Base-by-base conservation (phyloP, 257 asterid species). In the Solanum pennellii region DNA sequence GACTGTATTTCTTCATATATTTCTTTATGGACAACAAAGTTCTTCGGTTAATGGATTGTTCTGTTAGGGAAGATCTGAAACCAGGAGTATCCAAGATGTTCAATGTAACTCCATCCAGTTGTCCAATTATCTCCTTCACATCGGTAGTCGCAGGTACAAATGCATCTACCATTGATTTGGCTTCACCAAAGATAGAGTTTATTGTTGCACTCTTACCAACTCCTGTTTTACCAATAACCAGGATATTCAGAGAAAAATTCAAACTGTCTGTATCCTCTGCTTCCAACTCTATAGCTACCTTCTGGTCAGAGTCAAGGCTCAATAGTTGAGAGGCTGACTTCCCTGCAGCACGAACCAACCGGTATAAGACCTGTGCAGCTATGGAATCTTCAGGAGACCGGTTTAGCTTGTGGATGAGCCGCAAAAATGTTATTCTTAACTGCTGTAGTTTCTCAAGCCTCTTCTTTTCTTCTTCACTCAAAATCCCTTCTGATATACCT, bases 181-280 rank as follows among this genome's bases (percentile, higher is more conserved):
- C 88, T 89, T 93, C 96, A 25, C 96, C 93, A 65, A 95, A 93
- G 79, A 96, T 91, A 72, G 99, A 94, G 89, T 95, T 96, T 89
- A 96, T 90, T n/a, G 98, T 95, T 25, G 99, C 95, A 86, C 99
- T 96, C 90, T 96, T 96, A 73, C 99, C 99, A 88, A 95, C 98
- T 83, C 99, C 99, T 27, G 97, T 92, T 92, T 94, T 96, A 23
- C 99, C 99, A 60, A 96, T 93, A 86, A 96, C 96, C 75, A 95
- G 89, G 86, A 95, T 86, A 88, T 89, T 91, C 66, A 96, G 76
- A 15, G 93, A 88, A 79, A 91, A 90, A 49, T 87, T 88, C 83
- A 74, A 82, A 75, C 87, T 83, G 44, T 87, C 86, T 59, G 86
- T 89, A 27, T 27, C 89, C 76, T 86, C 93, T 88, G 90, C 90